Evolutionary conservation across 164 flowering plant genomes (phyloP).

Genomic region (Buxus sempervirens): DNA sequence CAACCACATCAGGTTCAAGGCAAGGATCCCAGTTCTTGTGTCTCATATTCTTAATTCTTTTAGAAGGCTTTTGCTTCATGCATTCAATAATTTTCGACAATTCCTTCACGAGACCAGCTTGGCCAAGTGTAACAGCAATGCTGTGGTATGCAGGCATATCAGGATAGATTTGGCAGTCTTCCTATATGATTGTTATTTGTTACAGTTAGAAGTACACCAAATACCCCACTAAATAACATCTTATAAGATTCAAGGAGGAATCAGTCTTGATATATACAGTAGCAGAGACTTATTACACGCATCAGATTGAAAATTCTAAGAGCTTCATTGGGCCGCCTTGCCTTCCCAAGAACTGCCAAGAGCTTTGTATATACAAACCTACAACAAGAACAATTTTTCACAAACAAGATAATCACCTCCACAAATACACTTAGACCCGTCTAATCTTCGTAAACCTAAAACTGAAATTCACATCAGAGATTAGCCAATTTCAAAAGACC

Average conservation of each 20-base stretch:
- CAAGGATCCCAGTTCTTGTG: slow-evolving; percentile 74
- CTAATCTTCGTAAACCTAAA: too few relatives aligned
- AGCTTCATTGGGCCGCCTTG: slow-evolving; percentile 83
- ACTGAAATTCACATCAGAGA: too few relatives aligned
- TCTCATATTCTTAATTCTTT: slow-evolving; percentile 38
- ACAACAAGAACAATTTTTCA: slow-evolving; percentile 21
- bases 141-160: slow-evolving; percentile 89
- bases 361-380: slow-evolving; percentile 97
- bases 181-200: slow-evolving; percentile 36
- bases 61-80: slow-evolving; percentile 74
- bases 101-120: slow-evolving; percentile 84
- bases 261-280: slow-evolving; percentile 2
- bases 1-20: slow-evolving; percentile 86
- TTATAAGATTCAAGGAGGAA: slow-evolving; percentile 1
- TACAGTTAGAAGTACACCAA: slow-evolving; percentile 5
- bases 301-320: slow-evolving; percentile 65
- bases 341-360: slow-evolving; percentile 82
- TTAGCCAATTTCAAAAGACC: too few relatives aligned
- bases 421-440: too few relatives aligned
- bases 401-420: too few relatives aligned
- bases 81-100: slow-evolving; percentile 58
- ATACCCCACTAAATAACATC: slow-evolving; percentile 1
- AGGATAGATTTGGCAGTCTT: slow-evolving; percentile 72
- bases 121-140: slow-evolving; percentile 86
- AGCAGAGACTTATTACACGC: slow-evolving; percentile 51